A percentile compares a stretch with the other conserved stretches of the same genome.
phyloP scores from a whole-genome alignment of 148 eudicot genomes.

The Amaranthus palmeri region DNA sequence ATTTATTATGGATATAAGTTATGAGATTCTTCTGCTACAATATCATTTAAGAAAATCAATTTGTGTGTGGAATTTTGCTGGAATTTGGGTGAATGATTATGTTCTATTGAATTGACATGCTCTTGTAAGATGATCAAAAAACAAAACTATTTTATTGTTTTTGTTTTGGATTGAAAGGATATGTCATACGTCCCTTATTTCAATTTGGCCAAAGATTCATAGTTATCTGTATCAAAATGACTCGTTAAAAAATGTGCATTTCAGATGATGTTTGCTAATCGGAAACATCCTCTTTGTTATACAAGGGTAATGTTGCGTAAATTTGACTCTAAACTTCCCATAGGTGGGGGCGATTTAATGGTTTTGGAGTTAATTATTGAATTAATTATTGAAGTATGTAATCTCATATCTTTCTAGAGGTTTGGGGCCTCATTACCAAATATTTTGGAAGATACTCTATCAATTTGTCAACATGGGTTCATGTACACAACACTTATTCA shows the following conservation, averaged over 20 bases:
- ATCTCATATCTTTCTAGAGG: neutral
- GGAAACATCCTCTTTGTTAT: too few species aligned
- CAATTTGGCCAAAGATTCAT: too few species aligned
- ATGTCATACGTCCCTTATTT: neutral
- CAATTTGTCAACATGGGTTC: slow-evolving; percentile 3
- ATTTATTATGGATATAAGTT: neutral
- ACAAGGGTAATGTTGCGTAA: too few species aligned
- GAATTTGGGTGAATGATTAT: neutral
- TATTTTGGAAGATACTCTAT: neutral
- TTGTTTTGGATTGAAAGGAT: neutral
- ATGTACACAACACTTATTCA: neutral
- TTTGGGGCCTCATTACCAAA: neutral
- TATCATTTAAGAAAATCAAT: neutral
- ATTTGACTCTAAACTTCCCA: too few species aligned
- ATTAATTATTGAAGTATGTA: neutral
- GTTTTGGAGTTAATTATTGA: too few species aligned
- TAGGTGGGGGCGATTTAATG: too few species aligned
- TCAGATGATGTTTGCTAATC: too few species aligned
- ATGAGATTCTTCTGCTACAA: neutral
- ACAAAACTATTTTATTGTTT: neutral
- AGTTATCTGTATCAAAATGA: too few species aligned
- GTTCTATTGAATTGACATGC: neutral
- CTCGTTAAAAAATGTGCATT: too few species aligned
- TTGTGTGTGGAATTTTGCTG: neutral
- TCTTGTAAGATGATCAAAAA: neutral